Conservation (phyloP, 345 rosid genomes). For the Moricandia moricandioides region DNA sequence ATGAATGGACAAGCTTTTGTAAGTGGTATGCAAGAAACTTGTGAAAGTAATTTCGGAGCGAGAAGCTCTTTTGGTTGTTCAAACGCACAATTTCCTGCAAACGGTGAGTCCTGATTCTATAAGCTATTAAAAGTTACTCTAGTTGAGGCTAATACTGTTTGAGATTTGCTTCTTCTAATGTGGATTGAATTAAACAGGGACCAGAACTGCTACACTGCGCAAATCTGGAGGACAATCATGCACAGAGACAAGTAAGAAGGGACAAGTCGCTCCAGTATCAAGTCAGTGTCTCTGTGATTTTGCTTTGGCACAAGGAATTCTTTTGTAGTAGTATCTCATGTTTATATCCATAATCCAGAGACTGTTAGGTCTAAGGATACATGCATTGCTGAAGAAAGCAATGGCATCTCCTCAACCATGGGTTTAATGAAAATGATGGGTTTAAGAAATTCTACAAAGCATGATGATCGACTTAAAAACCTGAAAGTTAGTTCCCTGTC, state of each 20-base stretch:
- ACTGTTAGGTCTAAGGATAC: slow-evolving; percentile 34
- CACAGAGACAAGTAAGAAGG: slow-evolving; percentile 45
- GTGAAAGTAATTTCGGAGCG: slow-evolving; percentile 31
- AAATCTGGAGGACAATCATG: slow-evolving; percentile 44
- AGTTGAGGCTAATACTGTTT: background rate
- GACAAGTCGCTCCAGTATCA: slow-evolving; percentile 37
- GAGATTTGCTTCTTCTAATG: slow-evolving; percentile 15
- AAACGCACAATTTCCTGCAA: slow-evolving; percentile 32
- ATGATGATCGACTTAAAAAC: slow-evolving; percentile 44
- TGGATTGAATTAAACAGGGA: slow-evolving; percentile 30
- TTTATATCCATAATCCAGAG: slow-evolving; percentile 38
- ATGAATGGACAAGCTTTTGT: slow-evolving; percentile 37
- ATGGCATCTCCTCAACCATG: slow-evolving; percentile 38
- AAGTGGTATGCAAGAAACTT: slow-evolving; percentile 38
- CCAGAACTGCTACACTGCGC: slow-evolving; percentile 34
- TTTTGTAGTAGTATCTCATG: slow-evolving; percentile 18
- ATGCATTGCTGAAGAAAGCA: slow-evolving; percentile 36
- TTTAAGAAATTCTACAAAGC: slow-evolving; percentile 53
- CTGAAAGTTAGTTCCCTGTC: slow-evolving; percentile 45
- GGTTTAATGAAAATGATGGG: slow-evolving; percentile 62
- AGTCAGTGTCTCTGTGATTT: slow-evolving; percentile 36
- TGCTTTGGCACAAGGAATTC: background rate
- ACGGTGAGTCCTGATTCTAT: slow-evolving; percentile 17
- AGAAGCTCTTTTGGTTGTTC: slow-evolving; percentile 39
- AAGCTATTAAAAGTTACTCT: slow-evolving; percentile 14